Conservation (phyloP, 31 red algal species). For the Odonthalia washingtoniensis region DNA sequence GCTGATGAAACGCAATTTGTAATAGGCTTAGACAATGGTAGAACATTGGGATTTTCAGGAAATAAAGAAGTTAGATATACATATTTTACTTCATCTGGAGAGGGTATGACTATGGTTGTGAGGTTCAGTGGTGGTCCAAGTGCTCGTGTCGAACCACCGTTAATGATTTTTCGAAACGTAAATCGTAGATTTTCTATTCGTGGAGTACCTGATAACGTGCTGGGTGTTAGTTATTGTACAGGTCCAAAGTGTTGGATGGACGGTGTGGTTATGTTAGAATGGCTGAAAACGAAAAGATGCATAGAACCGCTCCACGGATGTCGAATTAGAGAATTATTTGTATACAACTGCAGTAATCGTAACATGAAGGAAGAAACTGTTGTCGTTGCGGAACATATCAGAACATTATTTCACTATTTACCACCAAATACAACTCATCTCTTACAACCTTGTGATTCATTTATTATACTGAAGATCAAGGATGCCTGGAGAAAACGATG, state of each 20-base stretch:
- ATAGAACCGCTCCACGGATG: not conserved
- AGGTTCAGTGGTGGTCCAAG: conserved; percentile 8
- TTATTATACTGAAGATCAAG: conserved; percentile 41
- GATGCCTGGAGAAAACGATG: not conserved
- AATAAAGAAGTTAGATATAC: conserved; percentile 10
- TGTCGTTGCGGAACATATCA: not conserved
- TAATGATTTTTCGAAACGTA: conserved; percentile 37
- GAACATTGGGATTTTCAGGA: conserved; percentile 20
- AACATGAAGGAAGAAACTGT: not conserved
- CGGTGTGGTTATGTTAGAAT: not conserved
- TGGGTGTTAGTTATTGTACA: conserved; percentile 24
- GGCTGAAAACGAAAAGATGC: not conserved
- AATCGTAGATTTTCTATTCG: conserved; percentile 18
- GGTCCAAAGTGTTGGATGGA: conserved; percentile 46
- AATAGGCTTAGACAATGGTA: conserved; percentile 23
- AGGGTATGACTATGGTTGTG: conserved; percentile 37
- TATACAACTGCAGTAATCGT: not conserved
- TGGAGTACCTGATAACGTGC: conserved; percentile 31
- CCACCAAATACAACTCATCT: conserved; percentile 24
- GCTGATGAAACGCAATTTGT: conserved; percentile 18
- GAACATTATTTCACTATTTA: conserved; percentile 7
- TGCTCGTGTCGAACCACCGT: not conserved
- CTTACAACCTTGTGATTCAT: conserved; percentile 16
- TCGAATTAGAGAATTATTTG: not conserved
- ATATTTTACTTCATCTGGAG: not conserved